These are phyloP conservation scores for Metschnikowia bowlesiae DNA, from an alignment of 805 yeast species.

Conservation along the genomic window DNA sequence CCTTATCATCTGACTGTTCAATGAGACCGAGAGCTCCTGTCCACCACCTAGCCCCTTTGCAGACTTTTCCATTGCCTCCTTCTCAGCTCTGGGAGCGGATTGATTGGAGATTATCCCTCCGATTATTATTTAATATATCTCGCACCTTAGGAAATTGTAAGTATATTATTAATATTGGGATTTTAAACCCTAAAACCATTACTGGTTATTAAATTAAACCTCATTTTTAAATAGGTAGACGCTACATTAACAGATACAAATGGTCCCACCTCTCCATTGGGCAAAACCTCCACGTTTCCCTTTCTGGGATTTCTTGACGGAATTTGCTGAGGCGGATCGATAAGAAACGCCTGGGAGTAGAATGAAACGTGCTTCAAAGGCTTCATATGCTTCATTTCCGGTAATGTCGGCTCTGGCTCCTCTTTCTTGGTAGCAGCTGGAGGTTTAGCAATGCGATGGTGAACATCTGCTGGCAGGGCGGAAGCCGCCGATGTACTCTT, in stretches of 20 bases:
- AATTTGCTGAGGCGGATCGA: conserved; percentile 76
- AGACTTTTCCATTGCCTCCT: conserved; percentile 36
- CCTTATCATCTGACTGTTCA: conserved; percentile 9
- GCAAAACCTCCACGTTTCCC: conserved; percentile 56
- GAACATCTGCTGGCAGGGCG: not conserved
- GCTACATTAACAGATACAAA: too few species aligned
- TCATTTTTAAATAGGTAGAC: too few species aligned
- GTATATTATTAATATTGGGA: too few species aligned
- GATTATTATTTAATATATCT: too few species aligned
- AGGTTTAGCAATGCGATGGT: conserved; percentile 1
- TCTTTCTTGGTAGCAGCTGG: conserved; percentile 1
- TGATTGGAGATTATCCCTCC: conserved; percentile 21
- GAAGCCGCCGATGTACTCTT: conserved; percentile 14
- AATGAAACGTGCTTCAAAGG: conserved; percentile 42
- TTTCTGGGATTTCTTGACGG: conserved; percentile 80
- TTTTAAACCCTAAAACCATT: too few species aligned
- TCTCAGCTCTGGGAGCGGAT: conserved; percentile 55
- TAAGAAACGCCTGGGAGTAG: conserved; percentile 38
- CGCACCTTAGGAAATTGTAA: too few species aligned
- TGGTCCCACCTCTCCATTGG: conserved; percentile 44
- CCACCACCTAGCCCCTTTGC: conserved; percentile 52
- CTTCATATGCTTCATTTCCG: conserved; percentile 20
- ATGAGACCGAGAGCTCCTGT: conserved; percentile 57
- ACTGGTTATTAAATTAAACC: too few species aligned
- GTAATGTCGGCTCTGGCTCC: not conserved